These are phyloP conservation scores for Magnusiomyces paraingens DNA, from an alignment of 1,139 yeast genomes.

Conservation along the genomic window DNA sequence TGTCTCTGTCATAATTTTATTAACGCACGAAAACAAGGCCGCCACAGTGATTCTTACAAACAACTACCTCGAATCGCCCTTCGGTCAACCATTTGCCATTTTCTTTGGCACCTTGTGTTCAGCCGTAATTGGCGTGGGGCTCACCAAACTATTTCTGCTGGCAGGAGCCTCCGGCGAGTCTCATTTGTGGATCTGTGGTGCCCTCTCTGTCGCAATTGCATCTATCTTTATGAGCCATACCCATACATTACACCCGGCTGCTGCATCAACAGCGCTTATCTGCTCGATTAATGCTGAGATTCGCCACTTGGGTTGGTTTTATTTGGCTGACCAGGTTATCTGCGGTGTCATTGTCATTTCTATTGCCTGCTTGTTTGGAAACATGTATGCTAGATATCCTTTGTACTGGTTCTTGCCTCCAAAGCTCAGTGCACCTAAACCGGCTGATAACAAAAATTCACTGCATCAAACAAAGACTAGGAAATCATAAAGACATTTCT, in stretches of 20 bases:
- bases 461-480: too few species aligned
- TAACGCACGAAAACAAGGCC: constrained; percentile 37
- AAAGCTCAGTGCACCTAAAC: constrained; percentile 9
- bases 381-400: constrained; percentile 51
- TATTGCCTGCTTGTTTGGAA: constrained; percentile 52
- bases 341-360: constrained; percentile 45
- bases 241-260: constrained; percentile 65
- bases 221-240: constrained; percentile 50
- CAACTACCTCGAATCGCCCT: constrained; percentile 51
- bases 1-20: neutral
- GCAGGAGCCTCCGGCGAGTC: constrained; percentile 27
- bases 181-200: constrained; percentile 56
- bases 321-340: constrained; percentile 50
- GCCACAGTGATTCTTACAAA: constrained; percentile 60
- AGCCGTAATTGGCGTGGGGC: constrained; percentile 48
- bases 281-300: constrained; percentile 47
- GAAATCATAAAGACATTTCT: too few species aligned
- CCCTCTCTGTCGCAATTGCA: constrained; percentile 50
- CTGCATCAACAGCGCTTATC: constrained; percentile 63
- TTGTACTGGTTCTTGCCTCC: constrained; percentile 56
- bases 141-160: constrained; percentile 52
- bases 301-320: constrained; percentile 60
- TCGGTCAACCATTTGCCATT: constrained; percentile 62
- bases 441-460: too few species aligned
- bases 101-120: constrained; percentile 52